Conservation (phyloP, 2,329 filamentous ascomycete genomes). For the Pseudocercospora eumusae region DNA sequence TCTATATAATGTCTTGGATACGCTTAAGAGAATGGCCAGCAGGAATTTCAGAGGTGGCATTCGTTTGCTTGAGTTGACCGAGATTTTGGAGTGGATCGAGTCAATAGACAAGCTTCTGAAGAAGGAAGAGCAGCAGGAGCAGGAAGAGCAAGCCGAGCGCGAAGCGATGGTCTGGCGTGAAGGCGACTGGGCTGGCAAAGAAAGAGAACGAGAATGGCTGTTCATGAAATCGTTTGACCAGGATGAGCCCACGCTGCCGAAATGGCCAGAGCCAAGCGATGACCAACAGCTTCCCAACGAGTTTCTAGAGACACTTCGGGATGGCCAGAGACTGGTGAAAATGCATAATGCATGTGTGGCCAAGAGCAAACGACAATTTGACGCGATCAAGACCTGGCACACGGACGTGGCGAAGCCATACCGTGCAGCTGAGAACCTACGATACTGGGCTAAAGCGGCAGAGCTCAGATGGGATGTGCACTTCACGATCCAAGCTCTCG, state of each 20-base stretch:
- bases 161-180: constrained; percentile 75
- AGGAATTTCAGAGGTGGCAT: constrained; percentile 84
- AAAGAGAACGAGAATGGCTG: constrained; percentile 75
- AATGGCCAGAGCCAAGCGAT: constrained; percentile 58
- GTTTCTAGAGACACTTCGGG: constrained; percentile 76
- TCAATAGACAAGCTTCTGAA: constrained; percentile 75
- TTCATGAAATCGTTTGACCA: constrained; percentile 77
- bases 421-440: constrained; percentile 86
- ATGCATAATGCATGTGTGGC: constrained; percentile 88
- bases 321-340: constrained; percentile 77
- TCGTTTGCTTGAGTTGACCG: constrained; percentile 72
- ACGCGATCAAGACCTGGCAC: constrained; percentile 84
- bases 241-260: constrained; percentile 63
- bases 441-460: constrained; percentile 94
- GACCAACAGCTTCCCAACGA: constrained; percentile 45
- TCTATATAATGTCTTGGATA: constrained; percentile 81
- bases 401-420: constrained; percentile 95
- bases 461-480: constrained; percentile 90
- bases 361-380: constrained; percentile 83
- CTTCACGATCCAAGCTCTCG: constrained; percentile 80
- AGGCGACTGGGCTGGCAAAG: constrained; percentile 70
- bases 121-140: constrained; percentile 75
- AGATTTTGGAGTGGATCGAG: constrained; percentile 76
- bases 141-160: constrained; percentile 69
- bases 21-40: constrained; percentile 86